Evolutionary conservation across 2,329 filamentous ascomycete species (phyloP).

Genomic region (Fusarium agapanthi): DNA sequence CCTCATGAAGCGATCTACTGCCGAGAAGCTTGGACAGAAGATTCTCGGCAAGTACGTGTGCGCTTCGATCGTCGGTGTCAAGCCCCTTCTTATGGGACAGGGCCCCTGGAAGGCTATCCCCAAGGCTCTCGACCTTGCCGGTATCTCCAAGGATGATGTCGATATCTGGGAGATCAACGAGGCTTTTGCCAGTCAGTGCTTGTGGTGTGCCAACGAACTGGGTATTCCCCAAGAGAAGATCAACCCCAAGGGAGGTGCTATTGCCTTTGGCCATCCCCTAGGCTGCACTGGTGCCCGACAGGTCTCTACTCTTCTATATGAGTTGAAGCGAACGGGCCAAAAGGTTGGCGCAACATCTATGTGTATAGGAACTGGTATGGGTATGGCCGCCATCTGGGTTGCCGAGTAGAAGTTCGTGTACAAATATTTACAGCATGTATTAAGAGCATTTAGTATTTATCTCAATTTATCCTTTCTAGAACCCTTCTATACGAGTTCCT

Average conservation of each 20-base stretch:
- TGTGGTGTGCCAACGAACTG: constrained; percentile 92
- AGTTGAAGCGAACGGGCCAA: constrained; percentile 84
- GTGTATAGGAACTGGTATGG: constrained; percentile 98
- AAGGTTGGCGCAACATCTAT: constrained; percentile 93
- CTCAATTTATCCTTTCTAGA: constrained; percentile 47
- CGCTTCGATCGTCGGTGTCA: constrained; percentile 85
- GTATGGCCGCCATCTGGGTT: constrained; percentile 96
- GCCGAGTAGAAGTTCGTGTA: constrained; percentile 72
- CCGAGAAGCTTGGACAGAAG: constrained; percentile 84
- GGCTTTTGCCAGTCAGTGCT: constrained; percentile 93
- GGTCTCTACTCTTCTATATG: constrained; percentile 89
- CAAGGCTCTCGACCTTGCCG: constrained; percentile 86
- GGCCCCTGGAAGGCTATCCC: constrained; percentile 97
- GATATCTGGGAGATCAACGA: constrained; percentile 99
- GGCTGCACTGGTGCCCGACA: constrained; percentile 95
- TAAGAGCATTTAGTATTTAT: constrained; percentile 19
- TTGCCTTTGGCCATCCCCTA: constrained; percentile 94
- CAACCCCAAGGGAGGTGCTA: constrained; percentile 96
- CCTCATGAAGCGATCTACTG: constrained; percentile 92
- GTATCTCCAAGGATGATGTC: constrained; percentile 86
- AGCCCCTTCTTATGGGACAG: constrained; percentile 93
- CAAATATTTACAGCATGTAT: constrained; percentile 38
- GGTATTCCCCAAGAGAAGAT: constrained; percentile 85
- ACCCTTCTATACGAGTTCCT: constrained; percentile 62
- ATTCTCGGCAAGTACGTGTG: constrained; percentile 94